Evolutionary conservation across 2,329 filamentous ascomycete genomes (phyloP), one percentile per base, ranked within the genome.

Genomic region (Penicillium decumbens): DNA sequence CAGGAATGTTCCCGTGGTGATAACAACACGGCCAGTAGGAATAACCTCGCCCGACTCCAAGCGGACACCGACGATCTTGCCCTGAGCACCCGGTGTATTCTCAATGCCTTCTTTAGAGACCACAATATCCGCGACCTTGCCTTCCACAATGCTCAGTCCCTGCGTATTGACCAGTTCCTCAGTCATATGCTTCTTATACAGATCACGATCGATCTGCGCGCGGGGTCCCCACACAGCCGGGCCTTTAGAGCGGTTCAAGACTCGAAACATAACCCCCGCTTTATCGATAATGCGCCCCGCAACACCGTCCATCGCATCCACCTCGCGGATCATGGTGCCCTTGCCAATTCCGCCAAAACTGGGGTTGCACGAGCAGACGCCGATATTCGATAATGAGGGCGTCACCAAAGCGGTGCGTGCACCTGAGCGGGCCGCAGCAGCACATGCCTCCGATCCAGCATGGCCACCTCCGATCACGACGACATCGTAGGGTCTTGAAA

Each of bases 281-380:
- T 93, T 92, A 73, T 98, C 93, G 51, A 95, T 89, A 20, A 96
- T 85, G 30, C 89, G 81, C 0, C 89, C 91, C 0, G 90, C 86
- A 18, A 98, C 76, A 0, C 93, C 93, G 65, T 97, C 93, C 51
- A 98, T 77, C 0, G 93, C 93, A 74, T 98, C 93, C 28, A 98
- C 85, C 71, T 98, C 93, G 37, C 92, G 85, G 43, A 98, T 77
- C 76, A 98, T 96, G 8, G 89, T 97, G 13, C 93, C 93, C 69
- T 98, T 98, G 39, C 93, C 93, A 60, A 98, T 97, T n/a, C 93
- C 93, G 33, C 93, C 93, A 65, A 98, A 95, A 56, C 89, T 95
- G 1, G 92, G 92, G 68, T 97, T 97, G 74, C 92, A 97, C 30
- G 91, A 96, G 74, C 92, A 97, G 27, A 93, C 89, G 47, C 92